Percentiles rank a stretch among this genome's conserved stretches.
Evolutionary conservation across 371 early-diverging fungal genomes (phyloP).

Genomic region (Apophysomyces sp.): DNA sequence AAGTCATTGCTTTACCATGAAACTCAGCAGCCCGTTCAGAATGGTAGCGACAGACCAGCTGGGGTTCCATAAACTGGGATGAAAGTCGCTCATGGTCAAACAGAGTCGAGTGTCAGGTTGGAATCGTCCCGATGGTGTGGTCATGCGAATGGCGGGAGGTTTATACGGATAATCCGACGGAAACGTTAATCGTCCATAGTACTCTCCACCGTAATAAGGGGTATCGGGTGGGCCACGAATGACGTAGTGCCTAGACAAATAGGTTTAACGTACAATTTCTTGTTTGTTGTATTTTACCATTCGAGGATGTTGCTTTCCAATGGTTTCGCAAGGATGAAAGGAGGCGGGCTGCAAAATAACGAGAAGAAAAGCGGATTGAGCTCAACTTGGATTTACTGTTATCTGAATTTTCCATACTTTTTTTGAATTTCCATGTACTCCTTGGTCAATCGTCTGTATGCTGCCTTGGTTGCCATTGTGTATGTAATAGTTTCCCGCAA

Average conservation of each 20-base stretch:
- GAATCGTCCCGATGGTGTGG: constrained; percentile 90
- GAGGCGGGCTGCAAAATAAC: constrained; percentile 54
- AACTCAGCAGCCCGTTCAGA: constrained; percentile 90
- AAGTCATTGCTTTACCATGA: constrained; percentile 75
- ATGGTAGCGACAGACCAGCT: constrained; percentile 96
- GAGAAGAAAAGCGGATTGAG: background rate
- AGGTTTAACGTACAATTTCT: background rate
- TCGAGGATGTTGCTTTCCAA: constrained; percentile 93
- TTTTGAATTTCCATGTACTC: constrained; percentile 85
- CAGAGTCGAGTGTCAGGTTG: constrained; percentile 90
- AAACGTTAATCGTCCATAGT: constrained; percentile 93
- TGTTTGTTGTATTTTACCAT: constrained; percentile 63
- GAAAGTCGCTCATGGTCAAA: constrained; percentile 94
- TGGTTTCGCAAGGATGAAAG: constrained; percentile 86
- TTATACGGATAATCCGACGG: constrained; percentile 96
- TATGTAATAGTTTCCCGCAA: background rate
- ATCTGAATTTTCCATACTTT: constrained; percentile 32
- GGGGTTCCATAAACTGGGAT: constrained; percentile 94
- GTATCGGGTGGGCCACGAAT: constrained; percentile 93
- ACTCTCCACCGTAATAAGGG: constrained; percentile 91
- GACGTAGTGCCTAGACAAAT: constrained; percentile 82
- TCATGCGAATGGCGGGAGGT: constrained; percentile 94
- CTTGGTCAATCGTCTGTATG: constrained; percentile 85
- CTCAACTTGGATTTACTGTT: background rate
- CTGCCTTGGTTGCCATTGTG: constrained; percentile 89